These are phyloP conservation scores for Sarocladiaceae sp. DNA, from an alignment of 2,329 filamentous ascomycete genomes.

Conservation along the genomic window DNA sequence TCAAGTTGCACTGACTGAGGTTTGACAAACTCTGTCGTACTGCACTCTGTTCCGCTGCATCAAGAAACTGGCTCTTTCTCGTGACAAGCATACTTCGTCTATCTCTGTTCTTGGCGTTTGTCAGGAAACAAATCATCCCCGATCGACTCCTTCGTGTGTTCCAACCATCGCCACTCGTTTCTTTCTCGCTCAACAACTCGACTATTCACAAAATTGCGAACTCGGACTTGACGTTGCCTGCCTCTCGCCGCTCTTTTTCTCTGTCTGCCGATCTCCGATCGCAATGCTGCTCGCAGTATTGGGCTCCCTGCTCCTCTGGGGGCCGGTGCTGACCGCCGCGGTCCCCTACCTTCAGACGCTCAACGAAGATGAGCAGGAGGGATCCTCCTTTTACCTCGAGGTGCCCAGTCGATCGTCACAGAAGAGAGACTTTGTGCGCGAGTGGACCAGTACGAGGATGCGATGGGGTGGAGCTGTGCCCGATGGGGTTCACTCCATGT, in stretches of 20 bases:
- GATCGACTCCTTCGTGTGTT: too few relatives aligned
- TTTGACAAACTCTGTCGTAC: too few relatives aligned
- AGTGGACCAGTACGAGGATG: conserved; percentile 25
- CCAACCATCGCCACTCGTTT: too few relatives aligned
- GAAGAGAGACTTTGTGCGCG: conserved; percentile 25
- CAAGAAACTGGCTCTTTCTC: too few relatives aligned
- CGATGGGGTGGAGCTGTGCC: conserved; percentile 27
- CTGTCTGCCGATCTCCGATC: neutral
- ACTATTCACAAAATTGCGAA: too few relatives aligned
- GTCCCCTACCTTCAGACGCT: conserved; percentile 10
- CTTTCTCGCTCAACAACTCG: too few relatives aligned
- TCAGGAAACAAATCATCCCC: too few relatives aligned
- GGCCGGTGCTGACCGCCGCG: conserved; percentile 13
- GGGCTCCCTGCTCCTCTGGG: conserved; percentile 12
- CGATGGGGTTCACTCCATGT: conserved; percentile 14
- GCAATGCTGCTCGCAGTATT: neutral
- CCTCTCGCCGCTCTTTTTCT: neutral
- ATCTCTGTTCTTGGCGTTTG: too few relatives aligned
- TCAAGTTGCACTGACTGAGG: too few relatives aligned
- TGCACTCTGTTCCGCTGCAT: too few relatives aligned
- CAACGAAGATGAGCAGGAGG: neutral
- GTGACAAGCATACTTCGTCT: too few relatives aligned
- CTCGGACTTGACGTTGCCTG: too few relatives aligned
- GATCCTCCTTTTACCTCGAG: conserved; percentile 26
- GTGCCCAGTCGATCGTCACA: conserved; percentile 16